Evolutionary conservation across 192 early-diverging fungal genomes (phyloP).

Genomic region (Entrophospora sp.): DNA sequence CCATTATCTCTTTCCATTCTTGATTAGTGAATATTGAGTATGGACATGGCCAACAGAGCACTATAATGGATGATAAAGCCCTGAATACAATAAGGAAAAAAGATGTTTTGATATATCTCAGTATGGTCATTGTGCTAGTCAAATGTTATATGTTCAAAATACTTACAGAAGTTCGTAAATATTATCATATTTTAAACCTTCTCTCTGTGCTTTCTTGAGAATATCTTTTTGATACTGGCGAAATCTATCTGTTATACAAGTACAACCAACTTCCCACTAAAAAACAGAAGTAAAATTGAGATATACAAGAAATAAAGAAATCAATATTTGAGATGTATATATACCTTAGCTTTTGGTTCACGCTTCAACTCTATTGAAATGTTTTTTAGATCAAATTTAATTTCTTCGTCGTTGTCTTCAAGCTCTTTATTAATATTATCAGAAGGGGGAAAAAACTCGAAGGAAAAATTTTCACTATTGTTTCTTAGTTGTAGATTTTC

Average conservation of each 20-base stretch:
- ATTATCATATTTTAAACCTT: background rate
- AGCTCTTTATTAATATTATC: background rate
- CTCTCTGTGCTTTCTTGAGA: background rate
- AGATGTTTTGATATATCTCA: slow-evolving; percentile 10
- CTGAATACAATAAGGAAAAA: slow-evolving; percentile 19
- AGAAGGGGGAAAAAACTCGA: background rate
- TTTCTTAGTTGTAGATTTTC: too few relatives aligned
- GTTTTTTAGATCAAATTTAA: slow-evolving; percentile 16
- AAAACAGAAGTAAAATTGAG: background rate
- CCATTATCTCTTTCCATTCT: slow-evolving; percentile 21
- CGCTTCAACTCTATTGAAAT: background rate
- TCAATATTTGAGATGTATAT: background rate
- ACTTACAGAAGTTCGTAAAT: slow-evolving; percentile 13
- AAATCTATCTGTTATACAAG: background rate
- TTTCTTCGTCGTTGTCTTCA: slow-evolving; percentile 10
- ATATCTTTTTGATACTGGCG: slow-evolving; percentile 2
- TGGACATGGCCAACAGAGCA: slow-evolving; percentile 18
- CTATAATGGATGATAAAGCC: slow-evolving; percentile 24
- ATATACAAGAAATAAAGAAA: slow-evolving; percentile 2
- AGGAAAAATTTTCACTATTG: slow-evolving; percentile 10
- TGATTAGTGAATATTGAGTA: slow-evolving; percentile 19
- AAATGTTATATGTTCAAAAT: background rate
- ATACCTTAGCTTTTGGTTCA: slow-evolving; percentile 10
- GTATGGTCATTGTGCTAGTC: slow-evolving; percentile 10
- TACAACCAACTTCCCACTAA: slow-evolving; percentile 6